Evolutionary conservation across 768 basidiomycete genomes (phyloP).

Genomic region (Paxillus rubicundulus): DNA sequence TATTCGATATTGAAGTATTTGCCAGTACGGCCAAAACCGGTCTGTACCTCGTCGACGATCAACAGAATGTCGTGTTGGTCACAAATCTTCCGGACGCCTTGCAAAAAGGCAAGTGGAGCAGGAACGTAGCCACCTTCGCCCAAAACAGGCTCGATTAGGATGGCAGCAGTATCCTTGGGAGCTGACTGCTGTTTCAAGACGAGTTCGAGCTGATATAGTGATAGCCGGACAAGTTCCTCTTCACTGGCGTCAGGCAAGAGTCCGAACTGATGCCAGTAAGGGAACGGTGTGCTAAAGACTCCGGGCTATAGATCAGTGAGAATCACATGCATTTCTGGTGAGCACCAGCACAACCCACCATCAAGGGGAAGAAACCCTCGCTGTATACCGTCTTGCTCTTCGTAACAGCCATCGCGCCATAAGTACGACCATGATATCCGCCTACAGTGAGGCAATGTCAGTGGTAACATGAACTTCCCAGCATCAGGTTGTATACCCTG

Average conservation of each 20-base stretch:
- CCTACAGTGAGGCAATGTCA: conserved; percentile 36
- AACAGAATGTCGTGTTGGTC: conserved; percentile 84
- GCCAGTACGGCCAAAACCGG: conserved; percentile 87
- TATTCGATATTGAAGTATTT: conserved; percentile 79
- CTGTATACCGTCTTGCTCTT: conserved; percentile 91
- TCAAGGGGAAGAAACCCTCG: conserved; percentile 72
- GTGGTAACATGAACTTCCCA: background rate
- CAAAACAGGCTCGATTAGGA: conserved; percentile 88
- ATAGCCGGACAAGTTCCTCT: conserved; percentile 55
- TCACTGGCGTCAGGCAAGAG: conserved; percentile 53
- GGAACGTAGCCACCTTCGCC: conserved; percentile 97
- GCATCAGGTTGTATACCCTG: conserved; percentile 52
- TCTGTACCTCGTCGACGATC: conserved; percentile 86
- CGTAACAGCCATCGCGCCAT: conserved; percentile 92
- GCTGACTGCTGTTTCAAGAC: conserved; percentile 76
- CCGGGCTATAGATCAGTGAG: conserved; percentile 56
- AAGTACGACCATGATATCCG: conserved; percentile 90
- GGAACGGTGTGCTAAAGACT: conserved; percentile 78
- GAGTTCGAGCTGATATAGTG: conserved; percentile 80
- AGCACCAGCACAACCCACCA: conserved; percentile 49
- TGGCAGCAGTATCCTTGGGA: conserved; percentile 87
- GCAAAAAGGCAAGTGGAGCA: conserved; percentile 76
- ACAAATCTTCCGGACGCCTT: conserved; percentile 79
- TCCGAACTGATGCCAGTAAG: conserved; percentile 89
- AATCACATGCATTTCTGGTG: background rate